Conservation (phyloP, 441 rosid species). For the Bocquillonia castaneifolia region DNA sequence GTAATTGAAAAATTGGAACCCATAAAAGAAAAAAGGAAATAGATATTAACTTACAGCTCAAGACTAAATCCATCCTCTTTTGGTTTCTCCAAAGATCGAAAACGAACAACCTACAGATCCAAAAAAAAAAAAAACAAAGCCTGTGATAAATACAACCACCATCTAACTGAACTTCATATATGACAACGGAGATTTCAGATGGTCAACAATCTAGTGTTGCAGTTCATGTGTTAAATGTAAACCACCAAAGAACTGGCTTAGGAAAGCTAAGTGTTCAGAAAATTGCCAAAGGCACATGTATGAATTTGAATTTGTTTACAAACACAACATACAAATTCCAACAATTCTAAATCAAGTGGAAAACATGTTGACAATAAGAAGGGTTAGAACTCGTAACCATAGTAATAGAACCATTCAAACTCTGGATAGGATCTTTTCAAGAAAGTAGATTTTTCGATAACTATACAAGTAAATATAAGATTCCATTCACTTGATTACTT, state of each 20-base stretch:
- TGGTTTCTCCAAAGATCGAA: slow-evolving; percentile 83
- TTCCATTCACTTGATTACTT: background rate
- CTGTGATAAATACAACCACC: background rate
- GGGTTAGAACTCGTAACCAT: background rate
- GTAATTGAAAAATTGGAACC: background rate
- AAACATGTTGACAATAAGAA: background rate
- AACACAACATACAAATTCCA: background rate
- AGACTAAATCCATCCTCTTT: slow-evolving; percentile 85
- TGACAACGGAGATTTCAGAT: background rate
- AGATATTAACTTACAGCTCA: slow-evolving; percentile 65
- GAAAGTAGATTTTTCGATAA: too few relatives aligned
- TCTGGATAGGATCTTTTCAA: background rate
- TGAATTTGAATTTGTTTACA: background rate
- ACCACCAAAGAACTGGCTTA: background rate
- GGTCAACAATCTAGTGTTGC: background rate
- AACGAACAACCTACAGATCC: slow-evolving; percentile 62
- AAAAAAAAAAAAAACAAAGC: background rate
- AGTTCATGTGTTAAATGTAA: too few relatives aligned
- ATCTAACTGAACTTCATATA: background rate
- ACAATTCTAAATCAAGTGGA: background rate
- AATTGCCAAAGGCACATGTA: background rate
- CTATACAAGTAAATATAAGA: background rate
- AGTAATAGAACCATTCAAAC: background rate
- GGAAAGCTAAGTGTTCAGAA: background rate
- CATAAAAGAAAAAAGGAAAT: background rate